Conservation (phyloP, 257 asterid species). For the Solanum rostratum region DNA sequence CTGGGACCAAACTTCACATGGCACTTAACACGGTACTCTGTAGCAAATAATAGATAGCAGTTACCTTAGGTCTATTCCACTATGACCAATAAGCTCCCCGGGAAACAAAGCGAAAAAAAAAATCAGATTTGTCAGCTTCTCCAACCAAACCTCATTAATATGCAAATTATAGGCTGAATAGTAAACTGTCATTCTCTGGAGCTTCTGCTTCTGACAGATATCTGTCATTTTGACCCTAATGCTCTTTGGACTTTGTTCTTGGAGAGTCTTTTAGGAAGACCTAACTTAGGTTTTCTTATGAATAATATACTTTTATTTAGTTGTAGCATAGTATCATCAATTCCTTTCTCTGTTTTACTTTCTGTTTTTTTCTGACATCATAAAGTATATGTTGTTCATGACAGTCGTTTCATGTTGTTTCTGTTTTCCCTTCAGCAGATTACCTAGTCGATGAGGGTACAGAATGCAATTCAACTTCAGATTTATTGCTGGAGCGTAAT, state of each 20-base stretch:
- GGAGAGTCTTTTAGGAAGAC: neutral
- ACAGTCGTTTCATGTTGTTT: slow-evolving; percentile 2
- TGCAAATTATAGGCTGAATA: neutral
- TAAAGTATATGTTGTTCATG: neutral
- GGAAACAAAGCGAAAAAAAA: neutral
- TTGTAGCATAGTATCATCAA: neutral
- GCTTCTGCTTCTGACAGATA: neutral
- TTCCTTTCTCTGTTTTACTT: neutral
- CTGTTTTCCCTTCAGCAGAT: slow-evolving; percentile 41
- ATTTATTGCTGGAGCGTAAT: slow-evolving; percentile 82
- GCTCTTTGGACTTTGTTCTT: neutral
- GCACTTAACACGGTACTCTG: neutral
- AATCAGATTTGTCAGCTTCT: neutral
- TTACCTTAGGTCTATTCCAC: neutral
- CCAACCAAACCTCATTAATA: neutral
- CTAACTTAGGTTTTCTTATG: neutral
- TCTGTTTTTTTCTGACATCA: neutral
- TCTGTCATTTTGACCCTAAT: neutral
- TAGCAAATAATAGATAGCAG: neutral
- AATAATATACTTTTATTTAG: neutral
- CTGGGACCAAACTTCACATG: neutral
- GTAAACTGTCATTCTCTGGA: neutral
- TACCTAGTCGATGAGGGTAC: slow-evolving; percentile 93
- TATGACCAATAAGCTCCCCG: neutral
- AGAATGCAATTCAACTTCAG: slow-evolving; percentile 86